These are phyloP conservation scores for Dactylellina drechsleri DNA, from an alignment of 2,329 filamentous ascomycete genomes.

Conservation along the genomic window DNA sequence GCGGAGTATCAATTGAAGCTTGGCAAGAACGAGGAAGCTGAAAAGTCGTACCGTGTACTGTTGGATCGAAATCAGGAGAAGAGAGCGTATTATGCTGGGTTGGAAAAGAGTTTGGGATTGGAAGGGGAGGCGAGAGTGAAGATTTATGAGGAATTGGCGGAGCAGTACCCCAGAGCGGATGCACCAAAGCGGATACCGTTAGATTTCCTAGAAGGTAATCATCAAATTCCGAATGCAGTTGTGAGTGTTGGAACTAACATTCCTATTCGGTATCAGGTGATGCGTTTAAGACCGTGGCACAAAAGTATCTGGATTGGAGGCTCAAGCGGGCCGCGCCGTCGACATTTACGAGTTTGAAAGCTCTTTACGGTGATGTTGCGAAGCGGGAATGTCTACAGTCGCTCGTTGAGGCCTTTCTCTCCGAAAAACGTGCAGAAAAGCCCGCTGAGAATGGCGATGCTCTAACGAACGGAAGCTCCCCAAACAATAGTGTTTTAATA, in stretches of 20 bases:
- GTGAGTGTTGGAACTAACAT: constrained; percentile 6
- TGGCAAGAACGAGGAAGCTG: constrained; percentile 80
- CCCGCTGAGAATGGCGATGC: constrained; percentile 64
- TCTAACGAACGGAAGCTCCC: constrained; percentile 66
- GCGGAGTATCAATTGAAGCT: constrained; percentile 85
- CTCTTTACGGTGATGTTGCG: constrained; percentile 79
- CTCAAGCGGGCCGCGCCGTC: constrained; percentile 93
- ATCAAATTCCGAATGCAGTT: constrained; percentile 43
- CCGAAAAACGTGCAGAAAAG: constrained; percentile 61
- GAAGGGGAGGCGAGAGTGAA: constrained; percentile 74
- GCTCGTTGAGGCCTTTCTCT: constrained; percentile 80
- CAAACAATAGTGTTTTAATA: constrained; percentile 69
- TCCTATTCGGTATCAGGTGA: constrained; percentile 66
- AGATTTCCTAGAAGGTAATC: constrained; percentile 80
- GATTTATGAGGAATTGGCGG: constrained; percentile 82
- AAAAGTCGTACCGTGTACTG: constrained; percentile 80
- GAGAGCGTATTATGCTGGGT: constrained; percentile 81
- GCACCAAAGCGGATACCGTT: constrained; percentile 85
- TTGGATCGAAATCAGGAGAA: constrained; percentile 89
- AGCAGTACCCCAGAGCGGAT: constrained; percentile 83
- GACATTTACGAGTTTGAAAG: constrained; percentile 95
- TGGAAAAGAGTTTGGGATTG: constrained; percentile 74
- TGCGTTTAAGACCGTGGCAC: constrained; percentile 79
- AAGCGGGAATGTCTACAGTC: constrained; percentile 82
- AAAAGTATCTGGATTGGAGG: constrained; percentile 83